Evolutionary conservation across 225 moss, liverwort and hornwort genomes (phyloP), one percentile per base, ranked within the genome.

Genomic region (Thuidium tamariscinum): DNA sequence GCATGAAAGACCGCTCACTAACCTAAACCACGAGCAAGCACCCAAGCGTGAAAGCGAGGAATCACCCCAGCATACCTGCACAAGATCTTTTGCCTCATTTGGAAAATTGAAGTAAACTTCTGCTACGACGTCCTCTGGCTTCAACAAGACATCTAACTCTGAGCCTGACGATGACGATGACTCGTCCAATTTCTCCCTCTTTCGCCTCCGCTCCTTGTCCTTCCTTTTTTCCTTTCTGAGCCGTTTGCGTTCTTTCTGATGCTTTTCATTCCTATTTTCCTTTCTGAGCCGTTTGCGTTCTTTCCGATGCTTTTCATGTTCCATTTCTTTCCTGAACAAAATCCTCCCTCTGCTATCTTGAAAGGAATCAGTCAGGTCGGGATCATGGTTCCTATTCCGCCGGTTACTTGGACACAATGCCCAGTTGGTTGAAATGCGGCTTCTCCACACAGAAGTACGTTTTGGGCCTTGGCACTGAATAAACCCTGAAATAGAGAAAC

Each of bases 11-110:
- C 49, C 14, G 13, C 49, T 49, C 14, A 49, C 49, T 49, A 49
- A 49, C 49, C 49, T 49, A 49, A 49, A 49, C 49, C 49, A 49
- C 49, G 49, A 49, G 49, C 49, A 49, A 49, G 49, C 49, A 49
- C 49, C 49, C 49, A 49, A 49, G 15, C 15, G 49, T 49, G 49
- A 49, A 49, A 49, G 49, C 49, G 9, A 49, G 14, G 49, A 5
- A 49, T 49, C 49, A 13, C 49, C 52, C 52, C 52, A 87, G 23
- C 15, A 48, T 83, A 97, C 97, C 95, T 93, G 92, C 26, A 89
- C 92, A 42, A 97, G 93, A 81, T 97, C 97, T 48, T 91, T 91
- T 48, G 93, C 88, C 61, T 94, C 95, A 51, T 93, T 93, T 14
- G 96, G 96, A 82, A 96, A 96, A 60, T 82, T 91, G 61, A 79